phyloP scores from a whole-genome alignment of 83 land plant species.

The Picea abies region DNA sequence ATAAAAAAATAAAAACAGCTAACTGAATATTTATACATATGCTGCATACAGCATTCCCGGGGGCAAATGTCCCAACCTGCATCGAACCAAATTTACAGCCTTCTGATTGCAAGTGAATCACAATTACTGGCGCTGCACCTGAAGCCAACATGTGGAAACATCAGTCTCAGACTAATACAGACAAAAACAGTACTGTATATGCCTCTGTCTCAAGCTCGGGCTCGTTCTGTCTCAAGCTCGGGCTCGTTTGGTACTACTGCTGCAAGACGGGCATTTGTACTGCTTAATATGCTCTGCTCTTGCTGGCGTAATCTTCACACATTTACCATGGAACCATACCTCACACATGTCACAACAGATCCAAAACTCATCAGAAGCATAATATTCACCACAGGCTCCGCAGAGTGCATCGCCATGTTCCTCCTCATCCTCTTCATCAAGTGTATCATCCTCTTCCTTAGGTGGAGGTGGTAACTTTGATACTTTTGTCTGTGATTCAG shows the following conservation, averaged over 20 bases:
- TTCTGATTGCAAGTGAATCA: conserved; percentile 17
- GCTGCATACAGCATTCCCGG: too few species aligned
- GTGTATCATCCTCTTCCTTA: conserved; percentile 28
- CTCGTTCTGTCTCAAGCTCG: conserved; percentile 9
- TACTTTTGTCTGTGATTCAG: conserved; percentile 23
- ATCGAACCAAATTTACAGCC: not conserved
- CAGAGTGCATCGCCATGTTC: conserved; percentile 39
- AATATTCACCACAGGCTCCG: conserved; percentile 35
- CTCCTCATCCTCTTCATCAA: conserved; percentile 31
- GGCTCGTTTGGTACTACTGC: conserved; percentile 19
- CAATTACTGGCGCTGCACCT: not conserved
- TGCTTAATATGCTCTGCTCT: conserved; percentile 38
- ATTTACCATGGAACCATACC: conserved; percentile 36
- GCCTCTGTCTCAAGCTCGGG: conserved; percentile 7
- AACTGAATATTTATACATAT: too few species aligned
- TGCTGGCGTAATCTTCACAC: conserved; percentile 38
- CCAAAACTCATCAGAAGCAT: conserved; percentile 40
- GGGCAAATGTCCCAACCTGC: too few species aligned
- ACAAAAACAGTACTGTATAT: not conserved
- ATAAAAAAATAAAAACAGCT: too few species aligned
- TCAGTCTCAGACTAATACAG: not conserved
- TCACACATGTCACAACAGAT: conserved; percentile 42
- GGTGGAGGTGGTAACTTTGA: conserved; percentile 20
- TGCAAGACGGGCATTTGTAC: conserved; percentile 35
- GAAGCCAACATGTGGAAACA: conserved; percentile 2